A percentile compares a stretch with the other conserved stretches of the same genome.
Evolutionary conservation across 1,284 basidiomycete species (phyloP).

Genomic region (Mycena citricolor): DNA sequence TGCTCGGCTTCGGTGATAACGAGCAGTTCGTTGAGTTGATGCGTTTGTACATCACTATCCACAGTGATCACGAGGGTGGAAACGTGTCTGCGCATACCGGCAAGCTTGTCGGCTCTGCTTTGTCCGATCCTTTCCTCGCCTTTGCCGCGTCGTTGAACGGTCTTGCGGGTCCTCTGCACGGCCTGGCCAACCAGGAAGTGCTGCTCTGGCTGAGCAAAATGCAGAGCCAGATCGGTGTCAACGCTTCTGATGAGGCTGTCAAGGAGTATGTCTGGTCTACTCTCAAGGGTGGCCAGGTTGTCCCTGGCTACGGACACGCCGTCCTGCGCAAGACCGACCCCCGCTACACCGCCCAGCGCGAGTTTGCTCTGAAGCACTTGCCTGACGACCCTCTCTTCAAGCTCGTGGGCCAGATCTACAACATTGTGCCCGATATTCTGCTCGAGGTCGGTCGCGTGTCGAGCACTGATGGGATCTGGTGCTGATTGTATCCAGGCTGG

Average conservation of each 20-base stretch:
- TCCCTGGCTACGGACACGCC: constrained; percentile 95
- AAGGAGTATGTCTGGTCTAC: constrained; percentile 94
- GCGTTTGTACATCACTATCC: constrained; percentile 96
- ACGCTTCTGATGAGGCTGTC: constrained; percentile 81
- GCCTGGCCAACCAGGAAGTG: constrained; percentile 96
- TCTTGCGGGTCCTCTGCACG: constrained; percentile 96
- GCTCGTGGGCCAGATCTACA: constrained; percentile 90
- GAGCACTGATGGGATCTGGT: no score
- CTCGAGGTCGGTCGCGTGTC: constrained; percentile 75
- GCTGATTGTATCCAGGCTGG: constrained; percentile 56
- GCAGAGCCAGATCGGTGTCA: constrained; percentile 81
- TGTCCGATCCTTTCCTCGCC: constrained; percentile 97
- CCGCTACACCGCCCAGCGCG: constrained; percentile 93
- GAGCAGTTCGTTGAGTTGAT: constrained; percentile 91
- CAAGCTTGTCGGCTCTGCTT: constrained; percentile 95
- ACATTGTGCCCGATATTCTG: constrained; percentile 90
- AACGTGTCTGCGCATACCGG: constrained; percentile 98
- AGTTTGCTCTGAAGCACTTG: constrained; percentile 90
- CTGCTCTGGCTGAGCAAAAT: constrained; percentile 89
- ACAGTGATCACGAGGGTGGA: constrained; percentile 98
- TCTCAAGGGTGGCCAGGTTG: constrained; percentile 87
- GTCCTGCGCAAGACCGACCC: constrained; percentile 98
- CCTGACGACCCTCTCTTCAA: constrained; percentile 89
- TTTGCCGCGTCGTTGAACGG: constrained; percentile 94
- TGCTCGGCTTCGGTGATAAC: constrained; percentile 93